Percentiles rank a stretch among this genome's conserved stretches.
Conservation (phyloP, 83 land plant genomes). For the Thuja plicata region DNA sequence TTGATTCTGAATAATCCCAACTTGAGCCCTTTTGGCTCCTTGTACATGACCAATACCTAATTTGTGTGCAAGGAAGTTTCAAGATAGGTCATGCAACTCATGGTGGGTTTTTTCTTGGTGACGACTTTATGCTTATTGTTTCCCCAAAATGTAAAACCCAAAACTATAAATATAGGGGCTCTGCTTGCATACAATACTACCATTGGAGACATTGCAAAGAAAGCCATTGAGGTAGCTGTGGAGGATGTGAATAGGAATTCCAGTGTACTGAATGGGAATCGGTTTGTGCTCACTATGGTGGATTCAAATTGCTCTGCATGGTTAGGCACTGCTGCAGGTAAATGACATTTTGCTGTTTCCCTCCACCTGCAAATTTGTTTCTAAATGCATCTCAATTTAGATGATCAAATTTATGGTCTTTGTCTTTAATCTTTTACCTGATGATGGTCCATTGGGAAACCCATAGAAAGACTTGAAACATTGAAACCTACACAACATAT, state of each 20-base stretch:
- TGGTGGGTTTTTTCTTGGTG: background rate
- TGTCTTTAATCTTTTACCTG: no score
- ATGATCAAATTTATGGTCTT: background rate
- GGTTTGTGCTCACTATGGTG: constrained; percentile 19
- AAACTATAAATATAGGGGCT: constrained; percentile 40
- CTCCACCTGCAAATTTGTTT: background rate
- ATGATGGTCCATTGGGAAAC: no score
- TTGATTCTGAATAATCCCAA: background rate
- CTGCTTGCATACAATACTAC: constrained; percentile 35
- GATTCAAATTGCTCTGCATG: constrained; percentile 38
- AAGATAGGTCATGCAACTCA: background rate
- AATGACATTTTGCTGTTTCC: background rate
- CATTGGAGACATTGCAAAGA: constrained; percentile 45
- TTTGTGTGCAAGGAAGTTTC: background rate
- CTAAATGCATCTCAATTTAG: background rate
- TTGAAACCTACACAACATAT: no score
- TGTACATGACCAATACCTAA: background rate
- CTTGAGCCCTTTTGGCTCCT: background rate
- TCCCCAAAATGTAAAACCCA: background rate
- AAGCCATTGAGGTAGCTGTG: constrained; percentile 43
- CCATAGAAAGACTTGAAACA: no score
- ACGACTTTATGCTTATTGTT: background rate
- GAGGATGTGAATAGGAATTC: constrained; percentile 36
- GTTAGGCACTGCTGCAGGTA: constrained; percentile 46
- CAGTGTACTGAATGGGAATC: constrained; percentile 23